A percentile compares a stretch with the other conserved stretches of the same genome.
These are phyloP conservation scores for Zymoseptoria ardabiliae DNA, from an alignment of 2,329 filamentous ascomycete genomes.

Conservation along the genomic window DNA sequence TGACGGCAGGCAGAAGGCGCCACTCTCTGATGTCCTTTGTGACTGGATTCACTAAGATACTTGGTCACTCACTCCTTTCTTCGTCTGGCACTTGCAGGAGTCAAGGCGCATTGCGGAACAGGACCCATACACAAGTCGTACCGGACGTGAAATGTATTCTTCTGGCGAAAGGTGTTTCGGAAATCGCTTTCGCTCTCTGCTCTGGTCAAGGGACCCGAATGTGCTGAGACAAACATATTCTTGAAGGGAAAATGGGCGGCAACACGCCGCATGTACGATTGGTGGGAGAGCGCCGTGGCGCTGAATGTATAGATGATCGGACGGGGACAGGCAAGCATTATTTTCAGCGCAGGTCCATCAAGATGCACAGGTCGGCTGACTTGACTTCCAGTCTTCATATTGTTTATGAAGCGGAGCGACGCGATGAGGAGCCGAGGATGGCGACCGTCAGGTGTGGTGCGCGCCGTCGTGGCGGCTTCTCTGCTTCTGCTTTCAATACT, in stretches of 20 bases:
- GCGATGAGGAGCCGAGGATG: neutral
- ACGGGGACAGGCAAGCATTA: neutral
- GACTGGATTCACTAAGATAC: neutral
- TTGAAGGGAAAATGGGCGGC: neutral
- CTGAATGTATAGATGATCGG: neutral
- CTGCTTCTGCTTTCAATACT: neutral
- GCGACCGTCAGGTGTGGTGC: neutral
- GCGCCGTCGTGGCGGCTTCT: neutral
- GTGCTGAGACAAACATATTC: neutral
- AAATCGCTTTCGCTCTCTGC: neutral
- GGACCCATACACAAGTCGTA: neutral
- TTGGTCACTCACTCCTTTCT: neutral
- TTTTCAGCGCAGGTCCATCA: neutral
- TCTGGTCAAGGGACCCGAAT: neutral
- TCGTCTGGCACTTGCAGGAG: neutral
- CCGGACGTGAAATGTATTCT: neutral
- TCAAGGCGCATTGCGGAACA: neutral
- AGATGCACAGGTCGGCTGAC: neutral
- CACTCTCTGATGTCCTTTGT: neutral
- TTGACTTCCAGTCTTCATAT: neutral
- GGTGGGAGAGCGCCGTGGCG: neutral
- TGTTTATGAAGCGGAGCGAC: neutral
- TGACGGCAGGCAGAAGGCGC: neutral
- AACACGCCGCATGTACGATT: neutral
- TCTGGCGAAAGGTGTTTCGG: neutral